Evolutionary conservation across 2,329 filamentous ascomycete species (phyloP), one percentile per base, ranked within the genome.

Genomic region (Ceratocystis destructans): DNA sequence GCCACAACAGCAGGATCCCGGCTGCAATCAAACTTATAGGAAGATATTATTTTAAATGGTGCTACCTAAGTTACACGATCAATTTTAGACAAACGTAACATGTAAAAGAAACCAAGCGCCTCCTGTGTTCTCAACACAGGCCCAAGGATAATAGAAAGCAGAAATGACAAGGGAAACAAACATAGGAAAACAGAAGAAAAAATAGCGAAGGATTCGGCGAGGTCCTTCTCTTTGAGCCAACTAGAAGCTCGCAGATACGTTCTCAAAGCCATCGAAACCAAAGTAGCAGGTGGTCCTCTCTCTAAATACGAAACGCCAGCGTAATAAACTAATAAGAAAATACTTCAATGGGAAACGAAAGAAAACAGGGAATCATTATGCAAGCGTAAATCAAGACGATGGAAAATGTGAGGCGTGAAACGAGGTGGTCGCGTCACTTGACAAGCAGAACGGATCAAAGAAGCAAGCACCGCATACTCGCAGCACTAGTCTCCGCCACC

Each of bases 371-470:
- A 62, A 64, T 67, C 66, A 67, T 64, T 55, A 67, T 55, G 62
- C 65, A 53, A 62, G 41, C 57, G 65, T 45, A 46, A 59, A 62
- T 37, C 46, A 31, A 28, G 46, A 62, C 55, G 65, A 46, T 41
- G 20, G 53, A 33, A 31, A 61, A 25, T 63, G 59, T 46, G 44
- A 25, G n/a, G 37, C 63, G 28, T 12, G 6, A 8, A 45, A 69
- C 72, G 76, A 79, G 82, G 80, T 80, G 82, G 69, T 80, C 78
- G 70, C 79, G 78, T 72, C 77, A 79, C 72, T 77, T 75, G 44
- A 82, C 73, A 65, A 80, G 79, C 72, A 78, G 28, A 3, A 15
- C 48, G 1, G 8, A 28, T 5, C 48, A 2, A 15, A 5, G 25
- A 5, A 6, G 37, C 37, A 41, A 41, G 37, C 48, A 53, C 2